Evolutionary conservation across 1,284 basidiomycete species (phyloP).

Genomic region (Puccinia novopanici): DNA sequence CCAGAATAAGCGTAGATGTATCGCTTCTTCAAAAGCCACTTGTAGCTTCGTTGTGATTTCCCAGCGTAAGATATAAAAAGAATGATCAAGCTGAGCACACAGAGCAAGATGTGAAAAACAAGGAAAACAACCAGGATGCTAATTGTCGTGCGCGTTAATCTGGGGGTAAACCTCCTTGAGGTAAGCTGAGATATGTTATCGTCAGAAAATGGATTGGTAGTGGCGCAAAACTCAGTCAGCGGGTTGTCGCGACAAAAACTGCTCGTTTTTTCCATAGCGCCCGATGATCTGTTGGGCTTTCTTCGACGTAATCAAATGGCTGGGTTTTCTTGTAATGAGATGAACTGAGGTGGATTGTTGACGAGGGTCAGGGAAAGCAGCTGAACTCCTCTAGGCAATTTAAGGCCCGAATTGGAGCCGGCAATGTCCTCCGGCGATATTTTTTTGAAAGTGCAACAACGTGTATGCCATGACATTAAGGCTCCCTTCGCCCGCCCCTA

Average conservation of each 20-base stretch:
- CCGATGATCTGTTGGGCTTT: background rate
- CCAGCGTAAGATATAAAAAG: background rate
- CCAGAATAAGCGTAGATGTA: constrained; percentile 5
- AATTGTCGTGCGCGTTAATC: background rate
- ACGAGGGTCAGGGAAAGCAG: too few species aligned
- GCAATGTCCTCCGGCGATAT: too few species aligned
- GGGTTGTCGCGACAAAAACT: background rate
- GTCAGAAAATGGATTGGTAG: background rate
- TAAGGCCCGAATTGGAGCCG: too few species aligned
- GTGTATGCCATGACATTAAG: too few species aligned
- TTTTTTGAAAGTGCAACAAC: too few species aligned
- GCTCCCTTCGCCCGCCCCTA: too few species aligned
- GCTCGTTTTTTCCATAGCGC: background rate
- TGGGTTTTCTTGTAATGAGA: too few species aligned
- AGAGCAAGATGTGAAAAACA: background rate
- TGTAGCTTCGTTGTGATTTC: background rate
- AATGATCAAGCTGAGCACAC: constrained; percentile 16
- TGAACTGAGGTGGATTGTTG: too few species aligned
- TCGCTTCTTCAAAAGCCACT: background rate
- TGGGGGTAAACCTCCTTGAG: background rate
- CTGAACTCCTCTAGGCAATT: too few species aligned
- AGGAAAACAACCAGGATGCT: background rate
- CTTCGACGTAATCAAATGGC: background rate
- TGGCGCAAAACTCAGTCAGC: background rate
- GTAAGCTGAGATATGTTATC: background rate